Conservation (phyloP, 495 filamentous ascomycete species). For the Penicillium steckii region DNA sequence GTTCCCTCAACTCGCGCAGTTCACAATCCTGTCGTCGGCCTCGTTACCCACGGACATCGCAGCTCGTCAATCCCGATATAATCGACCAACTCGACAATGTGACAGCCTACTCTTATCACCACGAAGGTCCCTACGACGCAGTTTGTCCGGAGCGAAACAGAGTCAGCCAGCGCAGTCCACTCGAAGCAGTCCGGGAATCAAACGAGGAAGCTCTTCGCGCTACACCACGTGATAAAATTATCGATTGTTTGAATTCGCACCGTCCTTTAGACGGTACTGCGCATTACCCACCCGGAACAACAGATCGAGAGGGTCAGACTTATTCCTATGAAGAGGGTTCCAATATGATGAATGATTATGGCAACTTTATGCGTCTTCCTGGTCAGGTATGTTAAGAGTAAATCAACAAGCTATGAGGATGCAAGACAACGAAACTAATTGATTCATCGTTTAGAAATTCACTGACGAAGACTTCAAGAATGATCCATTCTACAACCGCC, state of each 20-base stretch:
- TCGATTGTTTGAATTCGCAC: constrained; percentile 71
- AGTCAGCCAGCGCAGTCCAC: constrained; percentile 59
- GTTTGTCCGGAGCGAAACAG: constrained; percentile 69
- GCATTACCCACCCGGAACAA: constrained; percentile 66
- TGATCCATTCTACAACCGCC: constrained; percentile 45
- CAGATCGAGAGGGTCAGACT: constrained; percentile 61
- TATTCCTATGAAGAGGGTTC: constrained; percentile 84
- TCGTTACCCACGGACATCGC: constrained; percentile 55
- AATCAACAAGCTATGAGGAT: too few relatives aligned
- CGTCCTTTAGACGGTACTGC: constrained; percentile 85
- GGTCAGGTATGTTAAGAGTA: constrained; percentile 28
- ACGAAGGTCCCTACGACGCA: constrained; percentile 91
- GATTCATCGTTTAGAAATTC: constrained; percentile 31
- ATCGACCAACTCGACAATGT: constrained; percentile 78
- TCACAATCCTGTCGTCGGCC: constrained; percentile 18
- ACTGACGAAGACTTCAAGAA: constrained; percentile 49
- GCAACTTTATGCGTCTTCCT: constrained; percentile 36
- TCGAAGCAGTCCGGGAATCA: constrained; percentile 71
- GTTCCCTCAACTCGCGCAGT: neutral
- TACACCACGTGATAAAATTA: constrained; percentile 76
- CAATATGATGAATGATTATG: constrained; percentile 74
- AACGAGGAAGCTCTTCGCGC: constrained; percentile 80
- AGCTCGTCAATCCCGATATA: constrained; percentile 67
- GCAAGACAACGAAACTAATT: constrained; percentile 7
- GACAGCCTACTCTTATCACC: constrained; percentile 68